Conservation (phyloP, 2,329 filamentous ascomycete genomes). For the Epichloe elymi region DNA sequence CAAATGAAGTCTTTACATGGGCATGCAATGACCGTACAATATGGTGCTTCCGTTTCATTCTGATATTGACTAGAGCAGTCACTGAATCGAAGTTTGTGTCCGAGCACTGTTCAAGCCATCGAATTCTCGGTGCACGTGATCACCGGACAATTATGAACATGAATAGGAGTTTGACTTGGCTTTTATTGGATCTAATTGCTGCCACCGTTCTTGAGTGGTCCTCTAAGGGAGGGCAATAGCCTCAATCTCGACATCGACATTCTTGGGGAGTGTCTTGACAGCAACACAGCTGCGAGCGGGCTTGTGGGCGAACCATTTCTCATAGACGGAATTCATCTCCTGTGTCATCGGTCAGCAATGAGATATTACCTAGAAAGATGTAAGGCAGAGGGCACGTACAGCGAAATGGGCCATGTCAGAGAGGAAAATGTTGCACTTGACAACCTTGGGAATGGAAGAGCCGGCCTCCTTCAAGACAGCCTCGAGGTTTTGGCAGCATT, state of each 20-base stretch:
- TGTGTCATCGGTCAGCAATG: constrained; percentile 11
- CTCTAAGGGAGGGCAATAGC: constrained; percentile 58
- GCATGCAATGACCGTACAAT: background rate
- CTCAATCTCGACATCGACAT: constrained; percentile 82
- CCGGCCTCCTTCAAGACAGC: constrained; percentile 74
- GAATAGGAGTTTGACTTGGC: background rate
- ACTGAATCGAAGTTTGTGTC: background rate
- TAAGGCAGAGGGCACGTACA: constrained; percentile 22
- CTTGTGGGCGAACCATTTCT: constrained; percentile 71
- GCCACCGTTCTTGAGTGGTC: background rate
- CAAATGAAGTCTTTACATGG: background rate
- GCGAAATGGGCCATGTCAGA: constrained; percentile 84
- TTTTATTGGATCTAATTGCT: background rate
- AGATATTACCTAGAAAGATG: too few relatives aligned
- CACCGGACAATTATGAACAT: background rate
- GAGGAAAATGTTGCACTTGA: constrained; percentile 88
- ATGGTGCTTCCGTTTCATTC: background rate
- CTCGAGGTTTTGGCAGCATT: constrained; percentile 63
- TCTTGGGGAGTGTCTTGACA: constrained; percentile 77
- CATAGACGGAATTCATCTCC: constrained; percentile 77
- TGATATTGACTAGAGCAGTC: background rate
- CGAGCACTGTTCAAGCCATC: background rate
- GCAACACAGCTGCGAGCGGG: constrained; percentile 83
- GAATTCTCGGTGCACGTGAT: background rate
- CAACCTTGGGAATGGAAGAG: constrained; percentile 63